A percentile compares a stretch with the other conserved stretches of the same genome.
phyloP scores from a whole-genome alignment of 1,284 basidiomycete species.

The Irpex lacteus region DNA sequence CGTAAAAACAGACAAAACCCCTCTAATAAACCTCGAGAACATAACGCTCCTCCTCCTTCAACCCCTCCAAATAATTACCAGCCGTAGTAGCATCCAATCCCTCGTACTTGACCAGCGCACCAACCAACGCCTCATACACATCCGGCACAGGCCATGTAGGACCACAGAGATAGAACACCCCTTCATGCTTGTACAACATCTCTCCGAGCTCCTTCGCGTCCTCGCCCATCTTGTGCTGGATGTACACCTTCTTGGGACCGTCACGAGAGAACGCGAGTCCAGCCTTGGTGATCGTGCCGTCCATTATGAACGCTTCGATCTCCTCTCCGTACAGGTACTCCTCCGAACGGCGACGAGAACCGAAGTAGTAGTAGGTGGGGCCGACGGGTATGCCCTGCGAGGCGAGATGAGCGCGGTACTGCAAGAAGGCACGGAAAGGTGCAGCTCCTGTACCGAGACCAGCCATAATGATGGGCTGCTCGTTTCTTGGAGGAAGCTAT shows the following conservation, averaged over 20 bases:
- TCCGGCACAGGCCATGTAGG: conserved; percentile 99
- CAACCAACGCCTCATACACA: conserved; percentile 89
- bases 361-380: conserved; percentile 97
- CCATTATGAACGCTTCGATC: conserved; percentile 80
- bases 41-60: conserved; percentile 98
- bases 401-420: conserved; percentile 86
- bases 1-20: not conserved
- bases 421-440: conserved; percentile 98
- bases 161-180: conserved; percentile 96
- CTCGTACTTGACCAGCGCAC: conserved; percentile 72
- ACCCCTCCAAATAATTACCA: conserved; percentile 80
- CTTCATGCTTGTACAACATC: conserved; percentile 69
- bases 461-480: conserved; percentile 96
- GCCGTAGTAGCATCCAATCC: conserved; percentile 69
- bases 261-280: conserved; percentile 98
- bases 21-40: conserved; percentile 80
- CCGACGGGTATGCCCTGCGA: conserved; percentile 80
- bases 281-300: conserved; percentile 83
- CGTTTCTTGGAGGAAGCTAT: conserved; percentile 79
- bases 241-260: conserved; percentile 90
- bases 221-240: conserved; percentile 97
- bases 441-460: conserved; percentile 97
- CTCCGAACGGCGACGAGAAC: conserved; percentile 90
- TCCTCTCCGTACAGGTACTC: conserved; percentile 98
- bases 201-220: conserved; percentile 77